A percentile compares a stretch with the other conserved stretches of the same genome.
Conservation (phyloP, 371 early-diverging fungal species). For the Polyrhizophydium stewartii region DNA sequence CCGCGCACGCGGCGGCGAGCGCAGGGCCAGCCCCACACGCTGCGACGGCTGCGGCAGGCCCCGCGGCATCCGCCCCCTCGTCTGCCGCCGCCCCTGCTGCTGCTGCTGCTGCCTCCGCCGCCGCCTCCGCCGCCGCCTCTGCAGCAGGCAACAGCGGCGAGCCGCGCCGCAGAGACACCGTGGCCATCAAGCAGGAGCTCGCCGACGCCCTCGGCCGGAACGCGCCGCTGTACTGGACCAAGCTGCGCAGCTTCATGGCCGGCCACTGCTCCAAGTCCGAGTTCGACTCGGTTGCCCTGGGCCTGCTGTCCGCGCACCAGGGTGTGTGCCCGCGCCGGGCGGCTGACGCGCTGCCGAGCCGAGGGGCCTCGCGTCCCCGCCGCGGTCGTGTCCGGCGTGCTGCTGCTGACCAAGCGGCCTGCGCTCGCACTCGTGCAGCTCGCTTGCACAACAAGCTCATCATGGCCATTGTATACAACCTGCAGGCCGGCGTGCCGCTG, state of each 20-base stretch:
- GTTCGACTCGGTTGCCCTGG: slow-evolving; percentile 74
- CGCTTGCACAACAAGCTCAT: slow-evolving; percentile 76
- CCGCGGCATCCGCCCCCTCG: too few species aligned
- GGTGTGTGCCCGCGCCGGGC: neutral
- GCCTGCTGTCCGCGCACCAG: slow-evolving; percentile 42
- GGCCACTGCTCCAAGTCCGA: slow-evolving; percentile 73
- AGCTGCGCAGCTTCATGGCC: slow-evolving; percentile 69
- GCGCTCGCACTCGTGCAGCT: slow-evolving; percentile 30
- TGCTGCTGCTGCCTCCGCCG: too few species aligned
- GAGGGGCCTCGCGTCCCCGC: slow-evolving; percentile 37
- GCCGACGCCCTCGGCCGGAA: slow-evolving; percentile 76
- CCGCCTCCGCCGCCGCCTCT: slow-evolving; percentile 17
- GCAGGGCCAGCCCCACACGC: too few species aligned
- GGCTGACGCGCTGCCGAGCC: neutral
- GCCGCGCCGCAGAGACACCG: slow-evolving; percentile 69
- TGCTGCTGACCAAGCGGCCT: neutral
- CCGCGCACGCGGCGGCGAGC: too few species aligned
- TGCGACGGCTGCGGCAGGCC: too few species aligned
- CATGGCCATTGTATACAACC: slow-evolving; percentile 72
- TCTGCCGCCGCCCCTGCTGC: too few species aligned
- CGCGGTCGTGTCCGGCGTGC: neutral
- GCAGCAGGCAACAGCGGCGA: too few species aligned
- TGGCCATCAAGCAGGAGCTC: slow-evolving; percentile 69
- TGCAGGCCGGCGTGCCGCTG: slow-evolving; percentile 65
- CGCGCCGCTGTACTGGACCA: slow-evolving; percentile 74